phyloP scores from a whole-genome alignment of 2,329 filamentous ascomycete genomes.

The Cadophora malorum region DNA sequence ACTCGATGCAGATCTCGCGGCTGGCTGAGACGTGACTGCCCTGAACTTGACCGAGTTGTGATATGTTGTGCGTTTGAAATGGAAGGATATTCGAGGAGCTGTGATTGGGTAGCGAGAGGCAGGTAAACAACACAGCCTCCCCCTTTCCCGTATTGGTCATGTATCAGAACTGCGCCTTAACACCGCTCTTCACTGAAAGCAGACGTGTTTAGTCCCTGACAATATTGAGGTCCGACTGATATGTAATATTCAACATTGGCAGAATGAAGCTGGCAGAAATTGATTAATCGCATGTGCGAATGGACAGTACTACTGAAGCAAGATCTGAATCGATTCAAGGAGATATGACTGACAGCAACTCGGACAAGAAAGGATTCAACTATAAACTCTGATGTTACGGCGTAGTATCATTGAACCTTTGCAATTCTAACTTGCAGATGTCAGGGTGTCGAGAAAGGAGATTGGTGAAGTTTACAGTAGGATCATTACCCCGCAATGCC shows the following conservation, averaged over 20 bases:
- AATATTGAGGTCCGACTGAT: neutral
- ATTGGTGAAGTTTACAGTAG: neutral
- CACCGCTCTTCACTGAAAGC: neutral
- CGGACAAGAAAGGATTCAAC: neutral
- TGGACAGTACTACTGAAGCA: no score
- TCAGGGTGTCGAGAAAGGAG: neutral
- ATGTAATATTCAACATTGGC: neutral
- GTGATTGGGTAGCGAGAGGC: slow-evolving; percentile 10
- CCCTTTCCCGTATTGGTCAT: slow-evolving; percentile 1
- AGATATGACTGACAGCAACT: neutral
- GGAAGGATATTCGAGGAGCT: neutral
- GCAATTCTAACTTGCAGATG: neutral
- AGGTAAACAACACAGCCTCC: slow-evolving; percentile 21
- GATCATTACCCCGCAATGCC: slow-evolving; percentile 14
- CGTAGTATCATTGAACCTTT: neutral
- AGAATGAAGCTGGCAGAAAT: neutral
- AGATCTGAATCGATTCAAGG: neutral
- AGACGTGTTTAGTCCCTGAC: neutral
- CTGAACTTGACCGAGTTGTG: slow-evolving; percentile 5
- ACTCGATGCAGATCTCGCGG: neutral
- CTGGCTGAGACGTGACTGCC: neutral
- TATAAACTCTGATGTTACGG: neutral
- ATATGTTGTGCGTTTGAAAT: neutral
- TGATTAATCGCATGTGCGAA: neutral
- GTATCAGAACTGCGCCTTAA: slow-evolving; percentile 13